These are phyloP conservation scores for Acanthamoeba sp. DNA, from an alignment of 208 protist genomes.

Conservation along the genomic window DNA sequence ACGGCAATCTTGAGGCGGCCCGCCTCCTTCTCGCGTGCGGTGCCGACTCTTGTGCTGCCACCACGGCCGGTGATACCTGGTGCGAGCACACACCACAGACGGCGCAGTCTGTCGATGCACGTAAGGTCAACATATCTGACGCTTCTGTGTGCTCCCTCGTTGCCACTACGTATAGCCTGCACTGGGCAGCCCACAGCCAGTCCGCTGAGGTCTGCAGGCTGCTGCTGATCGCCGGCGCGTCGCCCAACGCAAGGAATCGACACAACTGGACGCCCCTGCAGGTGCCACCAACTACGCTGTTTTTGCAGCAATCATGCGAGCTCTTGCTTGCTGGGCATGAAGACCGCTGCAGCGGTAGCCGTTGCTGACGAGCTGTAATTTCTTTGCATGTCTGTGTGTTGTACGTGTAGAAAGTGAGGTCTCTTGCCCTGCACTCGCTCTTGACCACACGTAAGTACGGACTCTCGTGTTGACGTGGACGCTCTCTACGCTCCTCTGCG, in stretches of 20 bases:
- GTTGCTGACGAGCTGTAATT: no score
- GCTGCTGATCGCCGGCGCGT: background rate
- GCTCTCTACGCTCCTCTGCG: background rate
- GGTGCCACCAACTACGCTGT: background rate
- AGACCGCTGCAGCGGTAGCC: no score
- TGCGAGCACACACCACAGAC: no score
- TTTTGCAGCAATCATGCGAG: no score
- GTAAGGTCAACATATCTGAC: no score
- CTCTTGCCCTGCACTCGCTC: background rate
- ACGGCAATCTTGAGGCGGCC: background rate
- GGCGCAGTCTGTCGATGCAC: no score
- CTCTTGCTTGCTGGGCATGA: no score
- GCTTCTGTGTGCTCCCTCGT: background rate
- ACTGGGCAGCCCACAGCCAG: background rate
- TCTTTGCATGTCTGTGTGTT: no score
- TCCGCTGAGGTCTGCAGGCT: background rate
- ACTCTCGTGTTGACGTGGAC: background rate
- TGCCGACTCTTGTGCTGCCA: background rate
- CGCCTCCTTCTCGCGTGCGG: constrained; percentile 3
- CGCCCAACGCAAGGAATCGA: background rate
- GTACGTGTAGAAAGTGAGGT: background rate
- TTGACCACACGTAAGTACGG: background rate
- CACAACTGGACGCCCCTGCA: constrained; percentile 39
- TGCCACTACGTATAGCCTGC: background rate
- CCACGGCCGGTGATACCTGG: background rate